Evolutionary conservation across 768 basidiomycete species (phyloP).

Genomic region (Rhizopogon rudus): DNA sequence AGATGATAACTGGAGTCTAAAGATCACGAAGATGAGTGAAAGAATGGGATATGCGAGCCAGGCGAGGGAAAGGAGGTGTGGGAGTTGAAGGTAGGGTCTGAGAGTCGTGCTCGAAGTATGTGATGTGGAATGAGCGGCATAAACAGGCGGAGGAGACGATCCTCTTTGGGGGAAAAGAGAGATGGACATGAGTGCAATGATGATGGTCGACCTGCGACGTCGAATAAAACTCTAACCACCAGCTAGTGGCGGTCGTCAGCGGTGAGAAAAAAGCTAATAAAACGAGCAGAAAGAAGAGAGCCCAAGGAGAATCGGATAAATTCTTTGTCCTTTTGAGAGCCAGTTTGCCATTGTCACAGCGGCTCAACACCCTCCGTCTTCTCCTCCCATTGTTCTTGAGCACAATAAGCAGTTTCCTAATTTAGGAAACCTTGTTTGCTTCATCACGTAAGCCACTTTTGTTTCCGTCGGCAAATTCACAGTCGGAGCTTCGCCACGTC

Average conservation of each 20-base stretch:
- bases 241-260: slow-evolving; percentile 8
- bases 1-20: slow-evolving; percentile 73
- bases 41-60: slow-evolving; percentile 92
- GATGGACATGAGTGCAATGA: slow-evolving; percentile 20
- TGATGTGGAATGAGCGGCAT: slow-evolving; percentile 44
- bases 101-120: slow-evolving; percentile 35
- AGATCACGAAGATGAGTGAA: slow-evolving; percentile 84
- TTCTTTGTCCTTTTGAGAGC: slow-evolving; percentile 20
- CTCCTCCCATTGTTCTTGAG: slow-evolving; percentile 21
- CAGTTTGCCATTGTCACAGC: slow-evolving; percentile 7
- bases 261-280: slow-evolving; percentile 3
- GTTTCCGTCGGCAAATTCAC: not conserved
- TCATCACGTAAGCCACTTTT: not conserved
- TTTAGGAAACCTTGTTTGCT: slow-evolving; percentile 1
- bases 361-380: not conserved
- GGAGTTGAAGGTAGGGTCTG: slow-evolving; percentile 78
- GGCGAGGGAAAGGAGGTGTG: slow-evolving; percentile 78
- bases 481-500: not conserved
- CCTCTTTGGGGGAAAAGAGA: slow-evolving; percentile 23
- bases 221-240: slow-evolving; percentile 4
- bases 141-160: slow-evolving; percentile 47
- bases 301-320: slow-evolving; percentile 10
- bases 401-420: slow-evolving; percentile 25
- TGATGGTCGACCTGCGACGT: slow-evolving; percentile 35
- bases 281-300: slow-evolving; percentile 2